Percentiles rank a stretch among this genome's conserved stretches.
phyloP scores from a whole-genome alignment of 1,284 basidiomycete genomes.

The Cryptococcus sp. region DNA sequence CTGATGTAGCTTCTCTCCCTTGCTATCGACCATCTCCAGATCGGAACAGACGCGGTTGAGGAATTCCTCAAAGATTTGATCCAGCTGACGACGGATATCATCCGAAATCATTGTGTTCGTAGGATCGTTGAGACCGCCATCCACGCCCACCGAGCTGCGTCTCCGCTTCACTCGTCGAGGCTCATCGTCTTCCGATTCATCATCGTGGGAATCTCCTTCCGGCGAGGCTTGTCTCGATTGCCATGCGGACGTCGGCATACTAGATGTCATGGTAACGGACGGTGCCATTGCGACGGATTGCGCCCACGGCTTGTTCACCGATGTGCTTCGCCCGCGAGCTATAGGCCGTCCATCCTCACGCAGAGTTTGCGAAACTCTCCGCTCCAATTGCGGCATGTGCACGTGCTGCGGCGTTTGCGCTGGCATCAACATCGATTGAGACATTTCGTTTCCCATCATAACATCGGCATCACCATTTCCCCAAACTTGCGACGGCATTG shows the following conservation, averaged over 20 bases:
- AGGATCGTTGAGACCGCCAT: conserved; percentile 15
- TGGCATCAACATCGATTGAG: not conserved
- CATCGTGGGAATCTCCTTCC: conserved; percentile 38
- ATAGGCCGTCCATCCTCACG: conserved; percentile 45
- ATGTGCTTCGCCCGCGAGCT: conserved; percentile 40
- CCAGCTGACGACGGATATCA: conserved; percentile 79
- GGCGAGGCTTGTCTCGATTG: conserved; percentile 42
- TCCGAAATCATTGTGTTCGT: conserved; percentile 45
- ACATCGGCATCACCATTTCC: not conserved
- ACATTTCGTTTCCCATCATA: conserved; percentile 2
- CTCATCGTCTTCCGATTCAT: conserved; percentile 43
- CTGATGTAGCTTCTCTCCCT: conserved; percentile 97
- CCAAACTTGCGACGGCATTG: conserved; percentile 24
- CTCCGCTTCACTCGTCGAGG: conserved; percentile 41
- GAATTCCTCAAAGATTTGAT: conserved; percentile 88
- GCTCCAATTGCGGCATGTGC: conserved; percentile 7
- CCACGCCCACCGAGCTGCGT: conserved; percentile 40
- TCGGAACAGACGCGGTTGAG: conserved; percentile 88
- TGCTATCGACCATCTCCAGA: conserved; percentile 84
- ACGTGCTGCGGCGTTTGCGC: not conserved
- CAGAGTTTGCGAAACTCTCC: conserved; percentile 18
- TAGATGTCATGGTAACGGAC: conserved; percentile 35
- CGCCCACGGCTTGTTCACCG: conserved; percentile 33
- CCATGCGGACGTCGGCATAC: conserved; percentile 48
- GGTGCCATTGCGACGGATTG: conserved; percentile 3